Evolutionary conservation across 768 basidiomycete species (phyloP).

Genomic region (Pisolithus orientalis): DNA sequence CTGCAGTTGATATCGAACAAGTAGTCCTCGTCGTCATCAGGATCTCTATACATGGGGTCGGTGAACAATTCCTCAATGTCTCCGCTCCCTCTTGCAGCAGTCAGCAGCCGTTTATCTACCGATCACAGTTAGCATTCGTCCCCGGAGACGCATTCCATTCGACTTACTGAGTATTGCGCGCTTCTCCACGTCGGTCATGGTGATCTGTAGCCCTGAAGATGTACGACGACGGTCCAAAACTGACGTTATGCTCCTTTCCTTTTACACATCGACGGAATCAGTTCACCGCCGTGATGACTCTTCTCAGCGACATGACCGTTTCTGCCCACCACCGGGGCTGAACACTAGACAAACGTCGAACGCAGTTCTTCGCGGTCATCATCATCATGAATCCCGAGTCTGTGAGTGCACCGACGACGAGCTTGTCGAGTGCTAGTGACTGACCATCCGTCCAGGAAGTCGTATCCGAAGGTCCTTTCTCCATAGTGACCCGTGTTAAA

Average conservation of each 20-base stretch:
- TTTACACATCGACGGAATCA: no score
- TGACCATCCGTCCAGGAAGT: conserved; percentile 14
- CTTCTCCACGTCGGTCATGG: conserved; percentile 6
- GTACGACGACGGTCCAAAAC: no score
- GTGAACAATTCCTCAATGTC: conserved; percentile 18
- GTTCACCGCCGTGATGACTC: no score
- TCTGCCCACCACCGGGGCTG: no score
- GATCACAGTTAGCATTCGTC: not conserved
- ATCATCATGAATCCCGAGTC: not conserved
- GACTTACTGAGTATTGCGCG: conserved; percentile 15
- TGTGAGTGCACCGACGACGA: not conserved
- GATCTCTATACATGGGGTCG: no score
- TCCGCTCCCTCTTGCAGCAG: conserved; percentile 18
- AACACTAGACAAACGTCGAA: no score
- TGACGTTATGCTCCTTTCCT: no score
- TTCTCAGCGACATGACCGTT: no score
- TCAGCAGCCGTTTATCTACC: conserved; percentile 20
- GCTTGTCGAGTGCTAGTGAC: not conserved
- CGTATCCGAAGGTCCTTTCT: conserved; percentile 20
- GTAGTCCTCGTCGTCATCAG: conserved; percentile 1
- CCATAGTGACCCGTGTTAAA: conserved; percentile 17
- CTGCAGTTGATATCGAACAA: conserved; percentile 26
- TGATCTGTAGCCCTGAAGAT: not conserved
- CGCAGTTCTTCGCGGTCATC: no score
- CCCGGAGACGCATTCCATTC: not conserved